Percentiles rank a stretch among this genome's conserved stretches.
These are phyloP conservation scores for Mycosphaerella arachidis DNA, from an alignment of 2,329 filamentous ascomycete genomes.

Conservation along the genomic window DNA sequence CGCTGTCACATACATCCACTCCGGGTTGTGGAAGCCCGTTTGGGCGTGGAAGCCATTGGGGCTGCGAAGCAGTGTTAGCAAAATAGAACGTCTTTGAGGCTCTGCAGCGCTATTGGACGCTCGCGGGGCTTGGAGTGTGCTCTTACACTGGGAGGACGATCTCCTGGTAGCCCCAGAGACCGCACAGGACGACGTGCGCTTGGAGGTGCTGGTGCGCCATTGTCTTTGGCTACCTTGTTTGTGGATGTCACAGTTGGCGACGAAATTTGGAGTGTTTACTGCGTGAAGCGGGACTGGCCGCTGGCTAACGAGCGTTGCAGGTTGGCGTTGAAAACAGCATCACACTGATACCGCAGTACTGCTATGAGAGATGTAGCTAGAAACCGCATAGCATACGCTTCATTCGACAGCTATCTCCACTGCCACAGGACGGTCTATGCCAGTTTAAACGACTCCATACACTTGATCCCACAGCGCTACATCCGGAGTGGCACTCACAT, in stretches of 20 bases:
- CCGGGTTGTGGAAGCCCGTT: neutral
- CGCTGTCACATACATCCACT: neutral
- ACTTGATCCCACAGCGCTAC: no score
- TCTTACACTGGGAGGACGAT: neutral
- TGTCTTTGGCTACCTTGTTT: neutral
- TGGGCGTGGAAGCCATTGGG: neutral
- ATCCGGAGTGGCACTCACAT: no score
- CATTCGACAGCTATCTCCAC: no score
- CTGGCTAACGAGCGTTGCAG: neutral
- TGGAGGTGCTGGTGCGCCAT: no score
- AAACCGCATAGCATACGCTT: no score
- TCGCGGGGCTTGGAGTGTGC: neutral
- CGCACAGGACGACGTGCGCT: neutral
- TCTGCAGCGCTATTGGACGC: neutral
- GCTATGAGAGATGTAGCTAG: no score
- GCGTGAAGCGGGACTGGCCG: neutral
- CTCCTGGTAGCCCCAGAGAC: neutral
- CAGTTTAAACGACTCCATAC: no score
- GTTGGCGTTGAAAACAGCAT: no score
- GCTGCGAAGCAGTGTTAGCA: neutral
- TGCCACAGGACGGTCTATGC: no score
- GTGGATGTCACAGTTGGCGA: neutral
- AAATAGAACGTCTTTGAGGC: neutral
- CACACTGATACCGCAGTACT: no score
- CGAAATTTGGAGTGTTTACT: neutral